Evolutionary conservation across 345 rosid genomes (phyloP), one percentile per base, ranked within the genome.

Genomic region (Eucalyptus shirleyi): DNA sequence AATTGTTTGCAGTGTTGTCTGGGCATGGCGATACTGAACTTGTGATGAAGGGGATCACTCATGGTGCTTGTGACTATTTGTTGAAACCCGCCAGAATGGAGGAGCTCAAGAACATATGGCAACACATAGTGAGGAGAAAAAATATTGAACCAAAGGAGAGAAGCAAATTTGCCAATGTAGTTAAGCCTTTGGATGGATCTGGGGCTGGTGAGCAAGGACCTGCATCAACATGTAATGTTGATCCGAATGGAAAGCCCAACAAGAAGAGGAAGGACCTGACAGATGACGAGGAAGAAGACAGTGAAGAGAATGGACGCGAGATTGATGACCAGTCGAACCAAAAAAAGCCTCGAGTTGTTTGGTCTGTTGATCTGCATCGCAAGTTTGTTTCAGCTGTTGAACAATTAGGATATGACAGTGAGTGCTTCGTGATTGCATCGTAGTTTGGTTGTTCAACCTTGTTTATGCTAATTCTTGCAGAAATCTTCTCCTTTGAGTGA

Each of bases 41-140:
- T 90, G 99, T 97, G 50, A 96, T 95, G 96, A 96, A 96, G 87
- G 99, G 99, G 89, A 92, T 98, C 67, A 93, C 94, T 81, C 99
- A 98, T 90, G 99, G 99, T 12, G 99, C 99, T 88, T 97, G 97
- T 90, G 99, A 97, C 86, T 98, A 98, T 93, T 90, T 98, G 91
- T 91, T 97, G 81, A 98, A 98, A 90, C 99, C 99, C 13, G 97
- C 97, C 89, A 94, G 99, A 91, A 90, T 96, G 44, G 99, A 98
- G 94, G 99, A 96, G 93, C 91, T 97, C 82, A 95, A 95, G 90
- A 98, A 97, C 93, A 97, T 98, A 91, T 98, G 99, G 99, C 99
- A 98, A 90, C 99, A 98, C 91, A 95, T 98, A 8, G 93, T 96
- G 82, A 93, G 99, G 93, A 96, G 92, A 91, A 94, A 90, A 92